These are phyloP conservation scores for Aegilops speltoides DNA, from an alignment of 176 grass and related monocot genomes.

Conservation along the genomic window DNA sequence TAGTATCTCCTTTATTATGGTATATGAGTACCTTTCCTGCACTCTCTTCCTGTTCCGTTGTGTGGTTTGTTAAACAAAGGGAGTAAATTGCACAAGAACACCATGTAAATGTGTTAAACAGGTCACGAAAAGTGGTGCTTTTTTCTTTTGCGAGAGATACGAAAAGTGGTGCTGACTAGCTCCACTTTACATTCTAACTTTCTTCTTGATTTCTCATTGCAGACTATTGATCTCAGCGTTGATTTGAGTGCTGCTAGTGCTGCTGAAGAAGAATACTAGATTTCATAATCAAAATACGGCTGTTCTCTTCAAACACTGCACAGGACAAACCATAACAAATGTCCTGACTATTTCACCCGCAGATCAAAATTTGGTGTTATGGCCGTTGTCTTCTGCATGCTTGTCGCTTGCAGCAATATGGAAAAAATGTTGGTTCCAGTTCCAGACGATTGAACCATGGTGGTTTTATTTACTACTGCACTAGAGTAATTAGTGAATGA, in stretches of 20 bases:
- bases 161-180: background rate
- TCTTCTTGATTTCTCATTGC: background rate
- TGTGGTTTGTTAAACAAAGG: background rate
- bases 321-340: slow-evolving; percentile 15
- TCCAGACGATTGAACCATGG: slow-evolving; percentile 10
- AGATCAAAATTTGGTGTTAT: slow-evolving; percentile 17
- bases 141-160: too few relatives aligned
- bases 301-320: background rate
- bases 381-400: background rate
- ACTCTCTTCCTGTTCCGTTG: background rate
- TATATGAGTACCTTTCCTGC: background rate
- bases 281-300: slow-evolving; percentile 15
- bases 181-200: background rate
- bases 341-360: slow-evolving; percentile 1
- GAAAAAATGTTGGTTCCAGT: slow-evolving; percentile 13
- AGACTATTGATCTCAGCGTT: slow-evolving; percentile 77
- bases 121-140: background rate
- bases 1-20: slow-evolving; percentile 12
- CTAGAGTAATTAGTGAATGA: background rate
- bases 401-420: slow-evolving; percentile 25
- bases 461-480: slow-evolving; percentile 30
- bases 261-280: slow-evolving; percentile 84
- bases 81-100: background rate
- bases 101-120: background rate
- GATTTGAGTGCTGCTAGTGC: slow-evolving; percentile 88